Base-by-base conservation (phyloP, 2,329 filamentous ascomycete species). In the Fusarium poae region DNA sequence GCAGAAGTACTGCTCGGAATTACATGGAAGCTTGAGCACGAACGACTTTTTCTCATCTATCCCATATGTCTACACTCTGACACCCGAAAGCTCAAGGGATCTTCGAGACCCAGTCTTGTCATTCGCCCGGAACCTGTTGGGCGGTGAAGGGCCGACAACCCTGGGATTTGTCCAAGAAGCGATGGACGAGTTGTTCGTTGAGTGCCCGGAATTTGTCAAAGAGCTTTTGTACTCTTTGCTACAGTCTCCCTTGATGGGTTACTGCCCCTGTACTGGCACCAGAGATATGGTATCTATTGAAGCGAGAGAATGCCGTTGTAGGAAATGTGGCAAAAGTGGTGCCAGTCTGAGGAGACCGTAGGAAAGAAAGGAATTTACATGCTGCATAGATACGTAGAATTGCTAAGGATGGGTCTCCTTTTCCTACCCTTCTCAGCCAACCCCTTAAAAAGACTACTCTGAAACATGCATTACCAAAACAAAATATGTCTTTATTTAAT, bases 201-300 rank as follows among this genome's bases (percentile, higher is more conserved):
- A 57, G 3, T 64, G 37, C 16, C 61, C 68, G 0, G 57, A 61
- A 0, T 71, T 71, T 7, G n/a, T 59, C 0, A 69, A 50, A 5
- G 68, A 71, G 18, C 51, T 71, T 2, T 6, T 62, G 0, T 23
- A 56, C 4, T 62, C 3, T 46, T 43, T 2, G 12, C 29, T 16
- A 5, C 57, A 62, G 0, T 34, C 49, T 35, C 48, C 57, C 0
- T 23, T 25, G 3, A 20, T 62, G 21, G 59, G 59, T 0, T 62
- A 62, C 0, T 62, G 57, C 2, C 48, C 48, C 1, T 62, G 59
- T 10, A 62, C 46, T 4, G 59, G 59, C 2, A 25, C 57, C 0
- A 40, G 9, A 4, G 25, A 62, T 0, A 55, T 25, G 11, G 59
- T 62, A 2, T 20, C 59, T 1, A 21, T 62, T 0, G 59, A 62